Conservation (phyloP, 768 basidiomycete genomes). For the Chalciporus pseudorubinellus region DNA sequence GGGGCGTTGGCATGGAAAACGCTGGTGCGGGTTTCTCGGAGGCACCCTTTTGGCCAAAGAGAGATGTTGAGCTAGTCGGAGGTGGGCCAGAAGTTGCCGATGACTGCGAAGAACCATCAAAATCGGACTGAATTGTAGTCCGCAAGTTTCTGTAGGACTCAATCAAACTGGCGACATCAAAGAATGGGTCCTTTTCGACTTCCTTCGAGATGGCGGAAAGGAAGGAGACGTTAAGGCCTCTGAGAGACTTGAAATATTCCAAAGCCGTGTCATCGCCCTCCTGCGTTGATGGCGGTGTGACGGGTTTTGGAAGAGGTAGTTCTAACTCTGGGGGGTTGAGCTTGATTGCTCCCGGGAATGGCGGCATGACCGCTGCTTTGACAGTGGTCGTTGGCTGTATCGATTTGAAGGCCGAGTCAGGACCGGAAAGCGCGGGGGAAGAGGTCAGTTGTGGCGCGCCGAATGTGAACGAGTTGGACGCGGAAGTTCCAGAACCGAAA, state of each 20-base stretch:
- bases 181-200: constrained; percentile 67
- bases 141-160: constrained; percentile 61
- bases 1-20: constrained; percentile 38
- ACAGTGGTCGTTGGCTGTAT: constrained; percentile 14
- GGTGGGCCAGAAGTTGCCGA: constrained; percentile 1
- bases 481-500: constrained; percentile 40
- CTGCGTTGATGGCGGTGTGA: constrained; percentile 21
- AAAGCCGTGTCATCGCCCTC: constrained; percentile 35
- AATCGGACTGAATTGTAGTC: constrained; percentile 52
- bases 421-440: constrained; percentile 8
- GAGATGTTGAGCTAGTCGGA: constrained; percentile 12
- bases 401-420: constrained; percentile 10
- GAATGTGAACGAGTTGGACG: constrained; percentile 41
- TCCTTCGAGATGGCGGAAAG: constrained; percentile 55
- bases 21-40: constrained; percentile 16
- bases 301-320: constrained; percentile 11
- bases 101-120: constrained; percentile 36
- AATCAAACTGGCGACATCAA: constrained; percentile 54
- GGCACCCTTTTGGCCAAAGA: constrained; percentile 7
- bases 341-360: constrained; percentile 1
- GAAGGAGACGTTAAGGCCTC: constrained; percentile 71
- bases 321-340: constrained; percentile 29
- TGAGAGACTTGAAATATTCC: constrained; percentile 66
- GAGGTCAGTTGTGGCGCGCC: constrained; percentile 21
- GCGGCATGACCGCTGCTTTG: constrained; percentile 25